phyloP scores from a whole-genome alignment of 1,139 yeast genomes.

The Candida smagusa region DNA sequence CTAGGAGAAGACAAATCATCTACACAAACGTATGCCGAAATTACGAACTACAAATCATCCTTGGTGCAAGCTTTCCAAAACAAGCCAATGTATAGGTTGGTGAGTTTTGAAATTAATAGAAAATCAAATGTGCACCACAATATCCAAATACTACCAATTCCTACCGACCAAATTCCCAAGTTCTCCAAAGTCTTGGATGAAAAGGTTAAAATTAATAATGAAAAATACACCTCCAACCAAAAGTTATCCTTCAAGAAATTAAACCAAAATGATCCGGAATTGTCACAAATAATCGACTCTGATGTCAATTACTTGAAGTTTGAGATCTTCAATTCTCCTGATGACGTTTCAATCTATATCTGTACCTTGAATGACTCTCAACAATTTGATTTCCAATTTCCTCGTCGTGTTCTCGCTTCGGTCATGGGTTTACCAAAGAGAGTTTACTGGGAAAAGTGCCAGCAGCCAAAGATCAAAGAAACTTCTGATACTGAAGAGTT shows the following conservation, averaged over 20 bases:
- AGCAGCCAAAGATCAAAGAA: constrained; percentile 57
- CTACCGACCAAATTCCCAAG: constrained; percentile 35
- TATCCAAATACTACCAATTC: constrained; percentile 61
- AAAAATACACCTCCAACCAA: constrained; percentile 42
- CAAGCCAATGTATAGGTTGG: constrained; percentile 39
- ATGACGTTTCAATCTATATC: constrained; percentile 17
- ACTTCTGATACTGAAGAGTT: constrained; percentile 58
- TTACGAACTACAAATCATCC: constrained; percentile 38
- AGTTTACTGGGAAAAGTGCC: constrained; percentile 70
- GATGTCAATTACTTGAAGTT: constrained; percentile 41
- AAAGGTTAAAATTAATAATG: constrained; percentile 47
- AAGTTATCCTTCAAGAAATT: constrained; percentile 38
- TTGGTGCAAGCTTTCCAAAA: constrained; percentile 44
- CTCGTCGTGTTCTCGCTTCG: constrained; percentile 69
- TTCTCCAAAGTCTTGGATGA: constrained; percentile 35
- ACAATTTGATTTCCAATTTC: constrained; percentile 68
- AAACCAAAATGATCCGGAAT: constrained; percentile 21
- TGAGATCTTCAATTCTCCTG: constrained; percentile 22
- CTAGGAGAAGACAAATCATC: constrained; percentile 16
- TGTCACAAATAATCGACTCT: constrained; percentile 24
- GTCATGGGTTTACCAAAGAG: constrained; percentile 58
- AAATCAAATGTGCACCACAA: constrained; percentile 60
- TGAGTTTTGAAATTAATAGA: constrained; percentile 55
- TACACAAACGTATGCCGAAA: constrained; percentile 24
- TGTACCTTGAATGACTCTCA: constrained; percentile 24